These are phyloP conservation scores for Juglanconis sp. DNA, from an alignment of 2,329 filamentous ascomycete species.

Conservation along the genomic window DNA sequence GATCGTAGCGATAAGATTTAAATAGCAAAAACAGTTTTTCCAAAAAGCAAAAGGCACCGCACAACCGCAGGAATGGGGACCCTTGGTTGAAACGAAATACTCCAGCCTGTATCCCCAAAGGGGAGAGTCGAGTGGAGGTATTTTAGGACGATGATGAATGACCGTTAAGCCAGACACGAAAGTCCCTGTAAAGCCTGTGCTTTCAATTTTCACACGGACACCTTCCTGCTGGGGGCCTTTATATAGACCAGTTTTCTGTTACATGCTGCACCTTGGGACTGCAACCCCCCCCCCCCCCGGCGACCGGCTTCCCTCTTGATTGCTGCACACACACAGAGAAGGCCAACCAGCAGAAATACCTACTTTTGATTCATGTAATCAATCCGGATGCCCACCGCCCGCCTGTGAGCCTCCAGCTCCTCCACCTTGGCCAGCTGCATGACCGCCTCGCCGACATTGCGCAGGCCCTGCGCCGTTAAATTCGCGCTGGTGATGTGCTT, in stretches of 20 bases:
- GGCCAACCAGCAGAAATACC: not conserved
- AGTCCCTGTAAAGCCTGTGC: not conserved
- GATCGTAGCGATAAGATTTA: not conserved
- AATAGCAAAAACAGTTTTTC: not conserved
- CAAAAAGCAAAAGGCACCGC: not conserved
- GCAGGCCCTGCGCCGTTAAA: slow-evolving; percentile 78
- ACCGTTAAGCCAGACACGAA: too few species aligned
- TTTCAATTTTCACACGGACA: too few species aligned
- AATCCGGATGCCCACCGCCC: slow-evolving; percentile 83
- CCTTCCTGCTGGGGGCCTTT: too few species aligned
- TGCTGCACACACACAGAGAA: not conserved
- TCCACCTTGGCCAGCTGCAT: slow-evolving; percentile 95
- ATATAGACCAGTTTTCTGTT: too few species aligned
- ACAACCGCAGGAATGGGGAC: not conserved
- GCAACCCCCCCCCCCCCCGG: too few species aligned
- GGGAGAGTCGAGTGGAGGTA: not conserved
- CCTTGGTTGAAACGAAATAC: not conserved
- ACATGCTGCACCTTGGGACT: too few species aligned
- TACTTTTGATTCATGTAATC: slow-evolving; percentile 37
- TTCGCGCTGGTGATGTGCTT: slow-evolving; percentile 98
- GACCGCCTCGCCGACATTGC: slow-evolving; percentile 81
- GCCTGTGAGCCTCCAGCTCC: slow-evolving; percentile 87
- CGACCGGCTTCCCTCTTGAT: too few species aligned
- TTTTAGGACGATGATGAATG: not conserved
- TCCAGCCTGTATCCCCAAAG: not conserved